These are phyloP conservation scores for Lactarius psammicola DNA, from an alignment of 768 basidiomycete species.

Conservation along the genomic window DNA sequence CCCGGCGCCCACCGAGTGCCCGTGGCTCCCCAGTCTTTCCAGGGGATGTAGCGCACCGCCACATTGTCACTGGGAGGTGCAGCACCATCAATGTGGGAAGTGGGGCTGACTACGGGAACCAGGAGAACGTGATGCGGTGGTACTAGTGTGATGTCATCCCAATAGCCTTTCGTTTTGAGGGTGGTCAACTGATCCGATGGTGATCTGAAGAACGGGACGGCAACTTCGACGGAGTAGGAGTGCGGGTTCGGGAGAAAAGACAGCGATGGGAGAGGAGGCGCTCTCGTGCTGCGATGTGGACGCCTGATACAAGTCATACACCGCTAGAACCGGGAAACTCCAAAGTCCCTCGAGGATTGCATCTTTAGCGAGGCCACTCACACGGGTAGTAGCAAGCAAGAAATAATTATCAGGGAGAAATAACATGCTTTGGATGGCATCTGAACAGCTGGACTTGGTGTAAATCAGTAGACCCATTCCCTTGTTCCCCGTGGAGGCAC, in stretches of 20 bases:
- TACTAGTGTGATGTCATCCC: no score
- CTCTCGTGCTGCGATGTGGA: no score
- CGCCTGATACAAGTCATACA: slow-evolving; percentile 1
- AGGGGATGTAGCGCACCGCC: no score
- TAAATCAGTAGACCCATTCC: neutral
- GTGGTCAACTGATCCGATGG: slow-evolving; percentile 2
- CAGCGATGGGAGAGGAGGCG: neutral
- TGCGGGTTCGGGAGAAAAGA: slow-evolving; percentile 6
- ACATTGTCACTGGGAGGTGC: no score
- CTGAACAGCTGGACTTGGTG: neutral
- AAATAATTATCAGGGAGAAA: slow-evolving; percentile 8
- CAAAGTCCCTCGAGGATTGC: neutral
- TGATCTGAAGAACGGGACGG: slow-evolving; percentile 15
- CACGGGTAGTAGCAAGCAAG: neutral
- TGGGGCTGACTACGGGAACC: no score
- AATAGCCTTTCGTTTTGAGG: neutral
- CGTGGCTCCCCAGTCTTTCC: no score
- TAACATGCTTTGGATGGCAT: neutral
- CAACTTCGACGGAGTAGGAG: slow-evolving; percentile 7
- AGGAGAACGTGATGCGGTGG: neutral
- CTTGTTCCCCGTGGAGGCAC: neutral
- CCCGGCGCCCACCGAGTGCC: neutral
- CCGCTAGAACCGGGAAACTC: neutral
- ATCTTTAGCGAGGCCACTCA: neutral
- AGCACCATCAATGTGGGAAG: no score